Conservation (phyloP, 371 early-diverging fungal species). For the Mortierella sp. region DNA sequence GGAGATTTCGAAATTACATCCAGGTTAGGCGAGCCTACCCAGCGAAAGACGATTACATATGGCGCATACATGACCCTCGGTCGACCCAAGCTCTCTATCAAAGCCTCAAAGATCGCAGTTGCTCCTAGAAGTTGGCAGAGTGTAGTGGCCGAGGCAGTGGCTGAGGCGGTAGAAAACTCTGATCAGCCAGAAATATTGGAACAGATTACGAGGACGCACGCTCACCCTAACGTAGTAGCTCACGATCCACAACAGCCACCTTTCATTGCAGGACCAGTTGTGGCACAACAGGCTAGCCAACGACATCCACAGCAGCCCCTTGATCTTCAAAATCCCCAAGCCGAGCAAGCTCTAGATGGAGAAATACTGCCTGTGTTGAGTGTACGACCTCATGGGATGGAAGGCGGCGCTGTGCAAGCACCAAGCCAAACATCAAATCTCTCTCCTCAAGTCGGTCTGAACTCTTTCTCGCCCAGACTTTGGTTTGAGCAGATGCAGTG, state of each 20-base stretch:
- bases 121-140: background rate
- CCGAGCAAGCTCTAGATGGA: constrained; percentile 23
- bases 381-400: background rate
- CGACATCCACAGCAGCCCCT: constrained; percentile 50
- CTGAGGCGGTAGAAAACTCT: background rate
- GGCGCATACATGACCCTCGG: constrained; percentile 48
- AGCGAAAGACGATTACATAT: constrained; percentile 39
- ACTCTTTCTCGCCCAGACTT: background rate
- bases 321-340: constrained; percentile 39
- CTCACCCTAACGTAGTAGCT: constrained; percentile 4
- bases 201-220: constrained; percentile 20
- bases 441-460: constrained; percentile 30
- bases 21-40: constrained; percentile 13
- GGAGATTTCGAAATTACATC: constrained; percentile 46
- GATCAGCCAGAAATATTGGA: background rate
- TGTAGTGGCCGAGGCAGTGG: background rate
- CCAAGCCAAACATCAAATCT: constrained; percentile 17
- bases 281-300: constrained; percentile 28
- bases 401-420: background rate
- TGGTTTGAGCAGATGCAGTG: background rate
- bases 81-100: constrained; percentile 33
- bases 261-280: constrained; percentile 9
- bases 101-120: background rate
- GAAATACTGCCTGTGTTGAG: constrained; percentile 18
- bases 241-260: constrained; percentile 54